phyloP scores from a whole-genome alignment of 345 rosid genomes.

The Brassica carinata region DNA sequence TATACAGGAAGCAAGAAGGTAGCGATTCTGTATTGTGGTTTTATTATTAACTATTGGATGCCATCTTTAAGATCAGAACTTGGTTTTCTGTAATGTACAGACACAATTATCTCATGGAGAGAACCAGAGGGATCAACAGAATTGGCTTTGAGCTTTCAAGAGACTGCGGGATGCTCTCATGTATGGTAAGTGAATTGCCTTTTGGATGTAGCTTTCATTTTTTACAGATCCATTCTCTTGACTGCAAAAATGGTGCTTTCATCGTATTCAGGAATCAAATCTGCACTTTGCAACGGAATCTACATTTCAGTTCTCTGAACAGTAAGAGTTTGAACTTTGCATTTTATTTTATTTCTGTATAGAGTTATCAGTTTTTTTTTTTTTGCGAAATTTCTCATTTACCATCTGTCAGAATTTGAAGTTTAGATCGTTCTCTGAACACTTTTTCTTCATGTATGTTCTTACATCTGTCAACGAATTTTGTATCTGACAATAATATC shows the following conservation, averaged over 20 bases:
- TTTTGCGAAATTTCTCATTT: constrained; percentile 17
- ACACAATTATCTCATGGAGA: constrained; percentile 93
- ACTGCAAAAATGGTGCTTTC: constrained; percentile 24
- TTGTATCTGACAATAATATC: constrained; percentile 17
- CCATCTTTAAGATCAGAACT: too few species aligned
- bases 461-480: background rate
- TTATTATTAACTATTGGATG: background rate
- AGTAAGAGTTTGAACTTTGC: constrained; percentile 55
- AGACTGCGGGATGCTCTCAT: constrained; percentile 74
- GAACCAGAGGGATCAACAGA: constrained; percentile 73
- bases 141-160: constrained; percentile 92
- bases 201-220: constrained; percentile 3
- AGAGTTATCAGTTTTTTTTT: background rate
- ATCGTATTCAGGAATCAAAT: constrained; percentile 56
- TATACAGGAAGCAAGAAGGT: constrained; percentile 94
- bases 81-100: constrained; percentile 41
- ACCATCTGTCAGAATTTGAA: constrained; percentile 2
- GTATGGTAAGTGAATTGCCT: constrained; percentile 51
- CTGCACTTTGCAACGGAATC: constrained; percentile 65
- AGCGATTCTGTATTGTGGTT: constrained; percentile 22
- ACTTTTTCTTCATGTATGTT: background rate
- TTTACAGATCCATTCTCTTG: constrained; percentile 10
- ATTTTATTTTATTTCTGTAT: constrained; percentile 2
- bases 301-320: constrained; percentile 67
- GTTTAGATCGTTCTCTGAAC: background rate